Evolutionary conservation across 2,329 filamentous ascomycete genomes (phyloP), one percentile per base, ranked within the genome.

Genomic region (Plenodomus lindquistii): DNA sequence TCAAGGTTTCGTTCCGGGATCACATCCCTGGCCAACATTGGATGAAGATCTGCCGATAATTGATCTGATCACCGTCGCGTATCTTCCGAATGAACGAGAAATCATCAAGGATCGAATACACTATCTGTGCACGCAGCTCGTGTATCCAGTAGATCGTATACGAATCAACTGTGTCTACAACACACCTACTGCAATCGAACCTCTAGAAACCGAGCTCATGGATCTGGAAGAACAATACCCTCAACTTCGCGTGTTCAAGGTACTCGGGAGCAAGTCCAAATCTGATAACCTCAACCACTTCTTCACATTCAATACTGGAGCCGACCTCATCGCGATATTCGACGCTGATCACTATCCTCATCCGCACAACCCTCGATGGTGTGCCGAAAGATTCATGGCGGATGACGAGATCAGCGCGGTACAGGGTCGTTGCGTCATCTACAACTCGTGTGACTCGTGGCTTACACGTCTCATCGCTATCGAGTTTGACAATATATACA

Each of bases 401-500:
- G 69, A 75, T 39, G 48, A 63, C 4, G 64, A 67, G 19, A 54
- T 75, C n/a, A 73, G 74, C 36, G 75, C 77, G 44, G 75, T 77
- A 5, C 75, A 78, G 61, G 75, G 75, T n/a, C 73, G 75, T 17
- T 78, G 75, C 48, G 67, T 78, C 16, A 68, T 78, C 42, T 75
- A 75, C 60, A 78, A 78, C 54, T 67, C 75, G 8, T 60, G 63
- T 9, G 70, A 72, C n/a, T 69, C 66, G 5, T 69, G 75, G 54
- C 62, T 74, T 20, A 71, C 75, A 1, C 67, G 63, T 22, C 73
- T 77, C 67, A 76, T 78, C 22, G 66, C 72, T 1, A 69, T 77
- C 31, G 75, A 78, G 47, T 78, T 78, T 46, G 75, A 77, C 61
- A 77, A 77, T 57, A 77, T 78, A 48, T 78, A 78, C 50, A 75